Conservation (phyloP, 2,329 filamentous ascomycete species). For the Talaromyces sp. region DNA sequence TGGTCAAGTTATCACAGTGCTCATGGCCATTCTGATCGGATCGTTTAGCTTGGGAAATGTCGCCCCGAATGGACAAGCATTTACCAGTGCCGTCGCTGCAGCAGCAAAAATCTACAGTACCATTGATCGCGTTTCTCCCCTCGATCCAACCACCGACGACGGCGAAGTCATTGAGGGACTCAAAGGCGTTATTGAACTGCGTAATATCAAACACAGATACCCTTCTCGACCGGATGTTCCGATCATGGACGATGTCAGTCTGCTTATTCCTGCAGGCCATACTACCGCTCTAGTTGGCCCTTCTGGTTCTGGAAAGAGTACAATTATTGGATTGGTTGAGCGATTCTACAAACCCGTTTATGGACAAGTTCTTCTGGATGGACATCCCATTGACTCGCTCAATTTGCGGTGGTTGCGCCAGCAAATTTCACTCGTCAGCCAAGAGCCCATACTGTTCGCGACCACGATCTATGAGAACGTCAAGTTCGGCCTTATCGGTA, state of each 20-base stretch:
- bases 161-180: constrained; percentile 22
- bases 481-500: constrained; percentile 82
- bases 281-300: constrained; percentile 85
- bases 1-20: constrained; percentile 23
- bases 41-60: constrained; percentile 34
- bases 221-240: constrained; percentile 40
- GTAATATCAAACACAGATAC: constrained; percentile 77
- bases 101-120: constrained; percentile 31
- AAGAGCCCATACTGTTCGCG: constrained; percentile 86
- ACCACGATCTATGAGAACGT: constrained; percentile 90
- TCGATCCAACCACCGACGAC: constrained; percentile 40
- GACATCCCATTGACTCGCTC: constrained; percentile 69
- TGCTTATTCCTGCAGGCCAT: constrained; percentile 56
- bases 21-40: constrained; percentile 29
- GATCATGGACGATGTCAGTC: constrained; percentile 39
- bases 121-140: constrained; percentile 35
- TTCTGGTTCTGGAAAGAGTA: constrained; percentile 91
- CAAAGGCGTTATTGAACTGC: constrained; percentile 74
- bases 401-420: constrained; percentile 90
- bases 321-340: constrained; percentile 87
- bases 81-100: constrained; percentile 40
- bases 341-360: constrained; percentile 88
- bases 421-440: constrained; percentile 86
- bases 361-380: constrained; percentile 75
- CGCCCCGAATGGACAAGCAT: constrained; percentile 35